Base-by-base conservation (phyloP, 306 rosid genomes). In the Quercus bicolor region DNA sequence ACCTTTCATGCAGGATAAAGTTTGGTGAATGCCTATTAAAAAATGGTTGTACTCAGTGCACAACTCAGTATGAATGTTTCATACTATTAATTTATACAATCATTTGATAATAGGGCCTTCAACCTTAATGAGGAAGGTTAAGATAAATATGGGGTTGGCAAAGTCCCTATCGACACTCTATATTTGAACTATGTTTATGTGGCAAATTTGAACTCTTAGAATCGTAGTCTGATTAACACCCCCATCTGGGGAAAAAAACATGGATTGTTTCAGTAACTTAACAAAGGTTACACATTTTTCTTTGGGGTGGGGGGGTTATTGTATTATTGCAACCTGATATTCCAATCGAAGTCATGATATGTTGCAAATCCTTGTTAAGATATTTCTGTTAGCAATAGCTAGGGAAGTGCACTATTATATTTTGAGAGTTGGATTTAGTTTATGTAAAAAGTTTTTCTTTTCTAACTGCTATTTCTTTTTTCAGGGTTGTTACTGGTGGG, bases 401-500 rank as follows among this genome's bases (percentile, higher is more conserved):
- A 20, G 31, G 68, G 64, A 64, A n/a, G 16, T 45, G 69, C 43
- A 24, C 24, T 31, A 56, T 70, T 77, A 45, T 77, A 45, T 16
- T 31, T 2, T 28, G 24, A 16, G 8, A 56, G 80, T 54, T 48
- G 70, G 73, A 65, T 79, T 78, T 61, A 7, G 12, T 40, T 5
- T 57, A 51, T 74, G 68, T 69, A 52, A 40, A 29, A 28, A 11
- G 64, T 5, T 23, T 64, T 29, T 66, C 29, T 72, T 56, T 74
- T 82, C 86, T 80, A 81, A 78, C 70, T 86, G 77, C 72, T 45
- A 8, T 57, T 48, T 68, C 57, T 60, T 64, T 81, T 82, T 84
- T 9, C 88, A 96, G 99, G 99, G 79, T 80, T 96, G 87, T 72
- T 65, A 70, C 77, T 90, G 88, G 97, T 82, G 72, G 65, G 80